Evolutionary conservation across 371 early-diverging fungal genomes (phyloP), one percentile per base, ranked within the genome.

Genomic region (Syncephalis plumigaleata): DNA sequence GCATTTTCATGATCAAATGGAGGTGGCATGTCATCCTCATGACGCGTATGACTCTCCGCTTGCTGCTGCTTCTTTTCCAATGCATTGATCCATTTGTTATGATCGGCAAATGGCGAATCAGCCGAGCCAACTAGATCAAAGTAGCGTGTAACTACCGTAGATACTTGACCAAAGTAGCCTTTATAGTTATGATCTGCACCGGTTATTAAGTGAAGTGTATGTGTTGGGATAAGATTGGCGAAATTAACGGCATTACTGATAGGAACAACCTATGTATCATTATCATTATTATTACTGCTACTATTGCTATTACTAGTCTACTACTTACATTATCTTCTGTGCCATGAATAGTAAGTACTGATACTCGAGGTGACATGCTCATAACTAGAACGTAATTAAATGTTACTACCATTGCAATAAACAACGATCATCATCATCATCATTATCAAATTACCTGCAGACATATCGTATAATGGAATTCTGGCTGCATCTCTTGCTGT

Each of bases 121-220:
- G 31, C 31, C 31, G 31, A 31, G 4, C 7, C 31, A 31, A 31
- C 46, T 23, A 50, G 39, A 2, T 55, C 50, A 52, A 64, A 61
- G 45, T 73, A 71, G 20, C 59, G 51, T 0, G 57, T 46, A 3
- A 73, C 56, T 0, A 48, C 55, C 8, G 66, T 36, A 0, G 62
- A 63, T 3, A 77, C 43, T 15, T 70, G 63, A 13, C 67, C 61
- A 39, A 54, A 63, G 36, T 65, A 59, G 9, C 64, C 62, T 25
- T 45, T 68, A 47, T 64, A 75, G 53, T 68, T 72, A 47, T 75
- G 78, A 44, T 75, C 70, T 0, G 66, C 75, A n/a, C 61, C 64
- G 2, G 67, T 61, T 38, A 75, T 58, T 42, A 77, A 56, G 4
- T 53, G 57, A 13, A 73, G 53, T 2, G 72, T 65, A 36, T 68